Evolutionary conservation across 768 basidiomycete genomes (phyloP), one percentile per base, ranked within the genome.

Genomic region (Coprinopsis marcescibilis): DNA sequence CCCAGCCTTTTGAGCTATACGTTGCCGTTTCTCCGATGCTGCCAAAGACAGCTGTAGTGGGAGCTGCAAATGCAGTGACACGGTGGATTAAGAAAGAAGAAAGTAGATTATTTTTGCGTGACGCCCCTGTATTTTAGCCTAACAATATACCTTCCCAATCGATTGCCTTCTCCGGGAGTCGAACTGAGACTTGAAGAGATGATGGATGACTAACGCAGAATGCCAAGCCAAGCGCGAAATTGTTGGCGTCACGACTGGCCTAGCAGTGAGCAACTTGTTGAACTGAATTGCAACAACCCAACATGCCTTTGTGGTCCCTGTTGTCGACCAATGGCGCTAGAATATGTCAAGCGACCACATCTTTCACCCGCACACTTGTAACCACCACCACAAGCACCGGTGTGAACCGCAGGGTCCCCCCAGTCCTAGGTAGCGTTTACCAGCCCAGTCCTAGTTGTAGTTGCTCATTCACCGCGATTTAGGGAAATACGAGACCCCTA

Each of bases 71-170:
- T 60, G 75, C 83, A 1, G 85, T 97, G 20, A 83, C 83, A 17
- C 72, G 83, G 13, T 99, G 95, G 95, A 83, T 96, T 4, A 85
- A 88, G 72, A 85, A 81, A 55, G 89, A 96, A 58, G 95, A 96
- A 62, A 67, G 66, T 4, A 73, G 69, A 55, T 57, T 99, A 49
- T 97, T 97, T 61, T 65, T 99, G 53, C 75, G 77, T 46, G 86
- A 94, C 62, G 92, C 94, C 20, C 93, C 94, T 2, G 86, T 92
- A 26, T 95, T 97, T 61, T 63, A 50, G 57, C 19, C 19, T 15
- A 17, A 29, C 15, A 14, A 42, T 20, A n/a, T n/a, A n/a, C n/a
- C n/a, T n/a, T n/a, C n/a, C n/a, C n/a, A n/a, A n/a, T n/a, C n/a
- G n/a, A n/a, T n/a, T n/a, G n/a, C n/a, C n/a, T n/a, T n/a, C n/a